Conservation (phyloP, 495 filamentous ascomycete genomes). For the Penicillium lagena region DNA sequence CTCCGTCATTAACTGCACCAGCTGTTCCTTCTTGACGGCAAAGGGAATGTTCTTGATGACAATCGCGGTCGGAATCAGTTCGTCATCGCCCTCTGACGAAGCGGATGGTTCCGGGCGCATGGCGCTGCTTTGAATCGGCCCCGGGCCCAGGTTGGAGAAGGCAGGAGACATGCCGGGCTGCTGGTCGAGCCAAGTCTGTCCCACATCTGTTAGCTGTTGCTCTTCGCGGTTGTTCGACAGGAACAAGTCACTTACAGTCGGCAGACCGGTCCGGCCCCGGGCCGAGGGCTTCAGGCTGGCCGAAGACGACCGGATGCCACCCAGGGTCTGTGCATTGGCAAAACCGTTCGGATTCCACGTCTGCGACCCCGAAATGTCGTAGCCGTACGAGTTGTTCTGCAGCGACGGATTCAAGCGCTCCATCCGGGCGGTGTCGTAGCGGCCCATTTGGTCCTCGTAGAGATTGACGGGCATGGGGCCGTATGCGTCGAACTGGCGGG, state of each 20-base stretch:
- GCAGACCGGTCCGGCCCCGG: constrained; percentile 49
- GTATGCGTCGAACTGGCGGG: constrained; percentile 63
- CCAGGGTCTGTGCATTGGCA: constrained; percentile 44
- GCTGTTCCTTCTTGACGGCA: constrained; percentile 93
- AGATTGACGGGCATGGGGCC: constrained; percentile 54
- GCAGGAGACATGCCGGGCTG: constrained; percentile 46
- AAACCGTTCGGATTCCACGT: constrained; percentile 60
- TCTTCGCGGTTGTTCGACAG: not conserved
- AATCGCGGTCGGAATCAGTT: constrained; percentile 95
- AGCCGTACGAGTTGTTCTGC: constrained; percentile 47
- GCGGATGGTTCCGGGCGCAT: constrained; percentile 47
- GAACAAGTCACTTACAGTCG: constrained; percentile 43
- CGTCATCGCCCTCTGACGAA: constrained; percentile 58
- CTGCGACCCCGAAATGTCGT: constrained; percentile 57
- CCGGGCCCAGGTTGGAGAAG: constrained; percentile 47
- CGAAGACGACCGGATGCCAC: constrained; percentile 47
- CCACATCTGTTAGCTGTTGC: not conserved
- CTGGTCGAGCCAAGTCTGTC: constrained; percentile 56
- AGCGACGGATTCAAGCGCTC: constrained; percentile 53
- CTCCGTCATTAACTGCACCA: constrained; percentile 87
- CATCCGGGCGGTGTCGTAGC: constrained; percentile 54
- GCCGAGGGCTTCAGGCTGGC: constrained; percentile 50
- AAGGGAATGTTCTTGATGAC: constrained; percentile 99
- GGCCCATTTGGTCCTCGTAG: constrained; percentile 57
- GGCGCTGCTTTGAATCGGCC: constrained; percentile 41